Evolutionary conservation across 139 green algal genomes (phyloP).

Genomic region (Tetraselmis striata): DNA sequence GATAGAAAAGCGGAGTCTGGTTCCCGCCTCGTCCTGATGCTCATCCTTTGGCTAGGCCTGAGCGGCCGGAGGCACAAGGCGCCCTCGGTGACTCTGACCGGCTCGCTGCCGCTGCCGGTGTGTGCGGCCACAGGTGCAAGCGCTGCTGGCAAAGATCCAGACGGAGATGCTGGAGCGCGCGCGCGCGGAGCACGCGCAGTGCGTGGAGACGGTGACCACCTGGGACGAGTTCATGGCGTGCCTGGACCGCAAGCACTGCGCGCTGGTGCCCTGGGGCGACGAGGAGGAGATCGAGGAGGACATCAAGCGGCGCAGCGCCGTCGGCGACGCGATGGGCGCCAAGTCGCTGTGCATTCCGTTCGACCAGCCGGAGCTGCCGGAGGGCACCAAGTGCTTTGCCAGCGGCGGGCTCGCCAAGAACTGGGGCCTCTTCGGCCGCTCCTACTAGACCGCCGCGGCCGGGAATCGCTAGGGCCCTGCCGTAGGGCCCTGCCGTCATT

Average conservation of each 20-base stretch:
- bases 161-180: conserved; percentile 68
- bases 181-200: conserved; percentile 42
- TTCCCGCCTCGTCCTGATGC: too few relatives aligned
- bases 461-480: too few relatives aligned
- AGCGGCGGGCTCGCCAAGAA: conserved; percentile 91
- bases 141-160: conserved; percentile 80
- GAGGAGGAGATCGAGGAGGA: conserved; percentile 79
- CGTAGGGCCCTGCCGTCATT: too few relatives aligned
- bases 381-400: conserved; percentile 85
- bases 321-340: conserved; percentile 76
- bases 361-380: conserved; percentile 79
- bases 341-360: conserved; percentile 97
- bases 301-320: conserved; percentile 78
- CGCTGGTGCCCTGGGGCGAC: conserved; percentile 84
- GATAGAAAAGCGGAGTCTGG: too few relatives aligned
- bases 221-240: conserved; percentile 94
- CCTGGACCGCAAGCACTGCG: conserved; percentile 84
- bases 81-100: too few relatives aligned
- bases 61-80: too few relatives aligned
- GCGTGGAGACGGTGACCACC: conserved; percentile 56
- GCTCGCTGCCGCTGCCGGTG: too few relatives aligned
- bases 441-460: too few relatives aligned
- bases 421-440: conserved; percentile 90
- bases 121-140: conserved; percentile 43
- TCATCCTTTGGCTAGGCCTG: too few relatives aligned